Percentiles rank a stretch among this genome's conserved stretches.
Conservation (phyloP, 805 yeast species). For the Blastobotrys mokoenaii region DNA sequence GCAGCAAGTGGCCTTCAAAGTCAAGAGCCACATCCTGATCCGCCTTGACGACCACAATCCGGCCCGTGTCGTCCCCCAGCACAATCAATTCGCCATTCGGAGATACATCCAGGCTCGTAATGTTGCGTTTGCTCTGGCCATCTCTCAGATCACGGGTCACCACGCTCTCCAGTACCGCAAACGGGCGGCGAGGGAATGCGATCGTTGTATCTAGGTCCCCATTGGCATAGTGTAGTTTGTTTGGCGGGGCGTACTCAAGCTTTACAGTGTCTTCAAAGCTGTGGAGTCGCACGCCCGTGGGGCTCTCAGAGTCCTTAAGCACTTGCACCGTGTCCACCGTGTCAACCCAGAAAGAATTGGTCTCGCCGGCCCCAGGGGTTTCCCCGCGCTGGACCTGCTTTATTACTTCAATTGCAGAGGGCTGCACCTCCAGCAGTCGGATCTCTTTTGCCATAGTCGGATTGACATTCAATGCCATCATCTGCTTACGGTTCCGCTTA, state of each 20-base stretch:
- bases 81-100: constrained; percentile 24
- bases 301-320: neutral
- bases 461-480: no score
- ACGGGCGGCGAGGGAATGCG: constrained; percentile 2
- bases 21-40: constrained; percentile 11
- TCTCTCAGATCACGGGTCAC: no score
- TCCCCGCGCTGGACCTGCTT: constrained; percentile 29
- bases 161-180: neutral
- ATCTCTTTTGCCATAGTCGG: constrained; percentile 4
- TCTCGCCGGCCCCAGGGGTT: neutral
- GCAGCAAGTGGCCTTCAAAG: constrained; percentile 42
- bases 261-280: constrained; percentile 4
- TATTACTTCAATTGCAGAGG: constrained; percentile 37
- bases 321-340: neutral
- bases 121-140: constrained; percentile 7
- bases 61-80: constrained; percentile 32
- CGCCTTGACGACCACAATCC: constrained; percentile 20
- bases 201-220: constrained; percentile 1
- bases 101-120: constrained; percentile 31
- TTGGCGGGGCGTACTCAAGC: no score
- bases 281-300: constrained; percentile 7
- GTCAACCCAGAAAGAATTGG: neutral
- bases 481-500: no score
- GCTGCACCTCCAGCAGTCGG: constrained; percentile 34
- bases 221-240: neutral